A percentile compares a stretch with the other conserved stretches of the same genome.
Conservation (phyloP, 768 basidiomycete species). For the Lyophyllum decastes region DNA sequence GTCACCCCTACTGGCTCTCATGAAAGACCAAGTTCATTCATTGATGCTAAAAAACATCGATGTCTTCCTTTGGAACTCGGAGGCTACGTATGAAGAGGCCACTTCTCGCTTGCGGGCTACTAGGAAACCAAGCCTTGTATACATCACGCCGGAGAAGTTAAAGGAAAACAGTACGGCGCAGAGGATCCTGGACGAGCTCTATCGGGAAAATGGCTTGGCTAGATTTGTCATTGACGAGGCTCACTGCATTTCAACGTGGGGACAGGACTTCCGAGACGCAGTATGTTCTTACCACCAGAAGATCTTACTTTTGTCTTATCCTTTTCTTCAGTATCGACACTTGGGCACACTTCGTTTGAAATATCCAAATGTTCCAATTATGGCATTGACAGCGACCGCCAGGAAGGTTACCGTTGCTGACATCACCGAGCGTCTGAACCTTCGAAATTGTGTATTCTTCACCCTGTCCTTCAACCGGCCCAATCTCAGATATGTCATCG, state of each 20-base stretch:
- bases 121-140: conserved; percentile 68
- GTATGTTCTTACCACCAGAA: conserved; percentile 39
- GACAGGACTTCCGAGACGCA: conserved; percentile 87
- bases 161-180: conserved; percentile 59
- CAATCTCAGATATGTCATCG: conserved; percentile 82
- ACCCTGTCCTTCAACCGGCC: conserved; percentile 89
- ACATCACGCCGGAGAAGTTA: conserved; percentile 92
- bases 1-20: conserved; percentile 85
- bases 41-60: conserved; percentile 66
- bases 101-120: conserved; percentile 44
- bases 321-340: conserved; percentile 56
- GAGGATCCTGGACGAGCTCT: conserved; percentile 56
- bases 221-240: conserved; percentile 97
- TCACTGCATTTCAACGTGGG: conserved; percentile 94
- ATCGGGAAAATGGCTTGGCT: conserved; percentile 61
- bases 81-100: conserved; percentile 41
- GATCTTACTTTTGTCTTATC: background rate
- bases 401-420: conserved; percentile 77
- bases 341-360: conserved; percentile 69
- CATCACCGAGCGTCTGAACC: conserved; percentile 69
- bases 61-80: conserved; percentile 70
- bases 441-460: conserved; percentile 60
- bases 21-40: conserved; percentile 83
- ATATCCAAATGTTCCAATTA: conserved; percentile 84
- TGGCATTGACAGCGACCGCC: conserved; percentile 96